Evolutionary conservation across 768 basidiomycete species (phyloP), one percentile per base, ranked within the genome.

Genomic region (Pisolithus sp.): DNA sequence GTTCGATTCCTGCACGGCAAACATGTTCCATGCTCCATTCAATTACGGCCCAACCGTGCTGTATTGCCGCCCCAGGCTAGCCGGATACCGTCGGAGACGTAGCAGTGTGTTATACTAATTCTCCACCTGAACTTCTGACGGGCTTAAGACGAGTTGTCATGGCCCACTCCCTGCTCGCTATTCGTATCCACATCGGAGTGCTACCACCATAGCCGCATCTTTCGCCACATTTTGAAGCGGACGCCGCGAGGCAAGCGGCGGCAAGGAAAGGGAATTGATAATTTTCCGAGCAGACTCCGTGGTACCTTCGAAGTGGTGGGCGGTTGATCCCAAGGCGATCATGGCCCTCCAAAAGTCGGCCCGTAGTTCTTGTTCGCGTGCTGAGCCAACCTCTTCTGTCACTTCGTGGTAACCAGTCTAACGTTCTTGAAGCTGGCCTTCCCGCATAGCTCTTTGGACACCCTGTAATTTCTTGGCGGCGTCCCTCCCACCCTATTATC

Each of bases 391-490:
- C 2, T 48, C 53, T 18, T 41, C 36, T 2, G 49, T 50, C 12
- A 64, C 49, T 17, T 53, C 57, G 71, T 69, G 2, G 71, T 69
- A 21, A 61, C 63, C 8, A 72, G 57, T n/a, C 68, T 52, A 5
- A 71, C 64, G 31, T 69, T 64, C 24, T 56, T 53, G 24, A 62
- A 49, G 57, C 65, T 38, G 64, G 53, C 31, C 62, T 60, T 5
- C 57, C 63, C 59, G 38, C 59, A 60, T 26, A 60, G 37, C 24
- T 31, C 38, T 21, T 40, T 47, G 53, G 71, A 71, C 63, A 70
- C 63, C 9, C 51, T 52, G n/a, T 69, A 57, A 53, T 69, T 69
- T 18, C 55, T 64, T 13, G 53, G 53, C 1, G 64, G 55, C 4
- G 61, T 54, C 15, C 68, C 69, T 2, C 55, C 55, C 59, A 71